Evolutionary conservation across 2,329 filamentous ascomycete species (phyloP), one percentile per base, ranked within the genome.

Genomic region (Aspergillus tubingensis): DNA sequence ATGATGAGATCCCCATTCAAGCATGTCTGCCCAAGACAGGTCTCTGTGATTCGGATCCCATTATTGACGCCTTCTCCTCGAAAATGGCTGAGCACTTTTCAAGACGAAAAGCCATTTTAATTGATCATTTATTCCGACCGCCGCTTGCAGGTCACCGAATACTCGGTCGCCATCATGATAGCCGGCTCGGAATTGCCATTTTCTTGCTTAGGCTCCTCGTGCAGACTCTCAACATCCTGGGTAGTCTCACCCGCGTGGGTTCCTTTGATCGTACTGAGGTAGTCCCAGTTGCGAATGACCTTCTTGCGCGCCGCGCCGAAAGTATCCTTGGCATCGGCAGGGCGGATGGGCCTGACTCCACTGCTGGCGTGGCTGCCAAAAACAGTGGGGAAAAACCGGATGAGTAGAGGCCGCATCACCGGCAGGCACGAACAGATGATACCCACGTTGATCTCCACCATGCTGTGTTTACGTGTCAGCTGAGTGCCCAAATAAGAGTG

Each of bases 401-500:
- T 21, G 1, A 64, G 21, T 3, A 64, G 54, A 3, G 62, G 62
- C 8, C 62, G 62, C 30, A 64, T 38, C 10, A 48, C 44, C 5
- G 62, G 62, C 4, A 64, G 62, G 23, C 60, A 62, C 15, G 62
- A 54, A 15, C 60, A 64, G 25, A 64, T 63, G 36, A 64, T 64
- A 7, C 62, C 60, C n/a, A 65, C 61, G 23, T 65, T 65, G 36
- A 65, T 61, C 36, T 65, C 62, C 15, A 65, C 58, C 62, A 65
- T 63, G 1, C 62, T 63, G 30, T 61, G 30, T 23, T 4, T 2
- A 23, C n/a, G 30, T 7, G 13, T 44, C 21, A 44, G 41, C 3
- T 15, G 41, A 36, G 5, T 5, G 11, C 11, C 1, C 3, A 13
- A 11, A 36, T 11, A 5, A 36, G 11, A 2, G 4, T 36, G 2